phyloP scores from a whole-genome alignment of 1,139 yeast genomes.

The Kodamaea fungicola region DNA sequence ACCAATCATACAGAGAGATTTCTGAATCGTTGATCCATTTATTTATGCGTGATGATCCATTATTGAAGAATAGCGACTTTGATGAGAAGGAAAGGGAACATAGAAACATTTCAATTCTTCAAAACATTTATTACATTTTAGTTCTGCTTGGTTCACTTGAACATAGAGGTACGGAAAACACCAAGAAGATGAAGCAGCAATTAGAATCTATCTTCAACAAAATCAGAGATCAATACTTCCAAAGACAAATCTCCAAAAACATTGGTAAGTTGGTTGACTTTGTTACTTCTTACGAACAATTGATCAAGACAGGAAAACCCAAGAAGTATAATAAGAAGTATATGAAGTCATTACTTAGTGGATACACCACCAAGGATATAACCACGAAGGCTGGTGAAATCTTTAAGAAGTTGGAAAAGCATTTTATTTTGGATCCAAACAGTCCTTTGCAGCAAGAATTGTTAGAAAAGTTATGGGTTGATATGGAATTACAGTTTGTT shows the following conservation, averaged over 20 bases:
- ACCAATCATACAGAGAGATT: slow-evolving; percentile 38
- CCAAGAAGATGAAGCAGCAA: slow-evolving; percentile 39
- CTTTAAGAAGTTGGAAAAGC: slow-evolving; percentile 55
- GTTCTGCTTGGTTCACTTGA: slow-evolving; percentile 43
- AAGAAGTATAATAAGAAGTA: slow-evolving; percentile 62
- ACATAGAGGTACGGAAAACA: slow-evolving; percentile 18
- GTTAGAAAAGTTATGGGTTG: slow-evolving; percentile 42
- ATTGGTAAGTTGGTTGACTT: slow-evolving; percentile 66
- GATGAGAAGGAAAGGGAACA: slow-evolving; percentile 58
- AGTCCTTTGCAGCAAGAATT: slow-evolving; percentile 47
- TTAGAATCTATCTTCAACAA: slow-evolving; percentile 47
- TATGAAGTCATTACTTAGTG: slow-evolving; percentile 52
- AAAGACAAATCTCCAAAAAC: slow-evolving; percentile 40
- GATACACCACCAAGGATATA: slow-evolving; percentile 59
- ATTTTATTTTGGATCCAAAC: slow-evolving; percentile 41
- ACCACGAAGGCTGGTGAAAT: slow-evolving; percentile 53
- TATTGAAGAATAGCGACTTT: slow-evolving; percentile 42
- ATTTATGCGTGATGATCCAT: slow-evolving; percentile 41
- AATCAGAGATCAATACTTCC: slow-evolving; percentile 42
- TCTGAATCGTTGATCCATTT: slow-evolving; percentile 35
- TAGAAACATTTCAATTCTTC: slow-evolving; percentile 57
- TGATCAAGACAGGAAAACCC: slow-evolving; percentile 49
- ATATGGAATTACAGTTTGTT: slow-evolving; percentile 35
- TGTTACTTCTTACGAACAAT: slow-evolving; percentile 59
- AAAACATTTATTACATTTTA: slow-evolving; percentile 57